These are phyloP conservation scores for Cytospora leucostoma DNA, from an alignment of 2,329 filamentous ascomycete genomes.

Conservation along the genomic window DNA sequence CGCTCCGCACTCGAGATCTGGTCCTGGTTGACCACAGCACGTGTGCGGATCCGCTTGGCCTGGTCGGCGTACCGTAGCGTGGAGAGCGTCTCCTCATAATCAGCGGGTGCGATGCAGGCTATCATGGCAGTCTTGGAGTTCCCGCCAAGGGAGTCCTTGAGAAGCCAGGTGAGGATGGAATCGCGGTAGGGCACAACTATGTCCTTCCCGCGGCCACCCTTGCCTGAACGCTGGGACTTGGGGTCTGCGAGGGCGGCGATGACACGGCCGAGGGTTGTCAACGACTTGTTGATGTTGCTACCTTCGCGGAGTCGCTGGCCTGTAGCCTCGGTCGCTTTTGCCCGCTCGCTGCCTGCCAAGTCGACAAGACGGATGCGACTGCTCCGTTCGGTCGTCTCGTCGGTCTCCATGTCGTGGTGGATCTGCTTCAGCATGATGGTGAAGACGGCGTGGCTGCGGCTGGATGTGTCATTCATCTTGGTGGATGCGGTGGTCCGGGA, in stretches of 20 bases:
- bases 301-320: slow-evolving; percentile 89
- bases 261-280: slow-evolving; percentile 92
- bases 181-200: slow-evolving; percentile 91
- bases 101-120: slow-evolving; percentile 89
- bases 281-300: slow-evolving; percentile 98
- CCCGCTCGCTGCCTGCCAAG: slow-evolving; percentile 89
- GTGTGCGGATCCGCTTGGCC: slow-evolving; percentile 93
- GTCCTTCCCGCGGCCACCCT: slow-evolving; percentile 57
- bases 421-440: slow-evolving; percentile 98
- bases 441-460: slow-evolving; percentile 94
- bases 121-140: slow-evolving; percentile 99
- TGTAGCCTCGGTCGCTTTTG: slow-evolving; percentile 93
- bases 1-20: slow-evolving; percentile 88
- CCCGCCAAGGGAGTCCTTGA: slow-evolving; percentile 93
- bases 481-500: slow-evolving; percentile 90
- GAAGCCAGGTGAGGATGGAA: slow-evolving; percentile 78
- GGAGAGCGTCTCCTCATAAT: slow-evolving; percentile 96
- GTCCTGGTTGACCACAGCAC: slow-evolving; percentile 94
- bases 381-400: slow-evolving; percentile 93
- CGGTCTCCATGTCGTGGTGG: slow-evolving; percentile 94
- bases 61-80: slow-evolving; percentile 97
- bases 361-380: slow-evolving; percentile 94
- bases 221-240: slow-evolving; percentile 60
- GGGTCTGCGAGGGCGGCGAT: slow-evolving; percentile 84
- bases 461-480: slow-evolving; percentile 99